phyloP scores from a whole-genome alignment of 805 yeast species.

The Maudiozyma bulderi region DNA sequence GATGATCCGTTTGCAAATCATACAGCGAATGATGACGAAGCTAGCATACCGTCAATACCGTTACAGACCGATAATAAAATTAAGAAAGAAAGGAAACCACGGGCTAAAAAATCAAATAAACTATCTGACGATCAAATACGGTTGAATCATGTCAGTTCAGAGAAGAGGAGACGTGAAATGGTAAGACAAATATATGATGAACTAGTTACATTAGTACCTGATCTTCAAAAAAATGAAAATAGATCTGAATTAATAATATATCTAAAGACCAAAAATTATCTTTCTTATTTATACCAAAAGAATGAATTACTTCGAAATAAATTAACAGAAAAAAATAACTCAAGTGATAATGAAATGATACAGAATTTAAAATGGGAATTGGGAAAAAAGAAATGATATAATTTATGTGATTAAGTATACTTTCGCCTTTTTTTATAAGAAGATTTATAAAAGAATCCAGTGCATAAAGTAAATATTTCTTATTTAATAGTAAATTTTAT shows the following conservation, averaged over 20 bases:
- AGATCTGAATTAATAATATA: slow-evolving; percentile 74
- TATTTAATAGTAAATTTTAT: too few species aligned
- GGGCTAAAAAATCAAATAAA: slow-evolving; percentile 6
- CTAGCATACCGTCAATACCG: neutral
- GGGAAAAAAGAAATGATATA: neutral
- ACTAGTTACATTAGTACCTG: slow-evolving; percentile 68
- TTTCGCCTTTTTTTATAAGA: neutral
- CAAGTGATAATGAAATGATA: neutral
- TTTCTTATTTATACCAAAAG: slow-evolving; percentile 41
- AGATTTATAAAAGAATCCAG: neutral
- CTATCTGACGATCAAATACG: slow-evolving; percentile 30
- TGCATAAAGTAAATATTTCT: too few species aligned
- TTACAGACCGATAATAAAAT: neutral
- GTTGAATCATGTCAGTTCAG: slow-evolving; percentile 77
- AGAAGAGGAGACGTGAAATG: slow-evolving; percentile 78
- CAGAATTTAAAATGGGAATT: neutral
- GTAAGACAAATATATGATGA: slow-evolving; percentile 75
- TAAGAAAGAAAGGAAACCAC: slow-evolving; percentile 4
- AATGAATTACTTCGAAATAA: slow-evolving; percentile 32
- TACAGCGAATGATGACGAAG: too few species aligned
- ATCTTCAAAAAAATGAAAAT: slow-evolving; percentile 55
- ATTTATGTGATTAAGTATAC: neutral
- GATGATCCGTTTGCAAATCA: too few species aligned
- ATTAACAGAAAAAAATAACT: neutral
- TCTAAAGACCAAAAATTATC: slow-evolving; percentile 50